These are phyloP conservation scores for Lentinus tigrinus DNA, from an alignment of 768 basidiomycete species.

Conservation along the genomic window DNA sequence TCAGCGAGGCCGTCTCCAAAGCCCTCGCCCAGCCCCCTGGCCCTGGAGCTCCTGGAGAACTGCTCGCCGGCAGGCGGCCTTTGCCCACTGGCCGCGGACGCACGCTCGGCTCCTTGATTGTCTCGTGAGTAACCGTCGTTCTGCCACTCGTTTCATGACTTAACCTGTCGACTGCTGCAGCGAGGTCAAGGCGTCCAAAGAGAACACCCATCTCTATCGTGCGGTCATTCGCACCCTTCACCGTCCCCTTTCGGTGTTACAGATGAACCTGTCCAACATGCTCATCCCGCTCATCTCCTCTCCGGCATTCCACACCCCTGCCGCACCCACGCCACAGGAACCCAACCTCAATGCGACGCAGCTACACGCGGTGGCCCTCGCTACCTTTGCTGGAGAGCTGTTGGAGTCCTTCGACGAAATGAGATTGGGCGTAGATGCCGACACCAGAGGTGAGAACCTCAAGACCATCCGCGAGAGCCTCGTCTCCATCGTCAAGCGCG, in stretches of 20 bases:
- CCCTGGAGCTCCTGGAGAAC: slow-evolving; percentile 48
- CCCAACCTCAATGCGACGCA: slow-evolving; percentile 61
- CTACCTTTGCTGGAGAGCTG: slow-evolving; percentile 71
- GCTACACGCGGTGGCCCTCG: slow-evolving; percentile 66
- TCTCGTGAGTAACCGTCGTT: slow-evolving; percentile 51
- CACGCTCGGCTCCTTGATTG: slow-evolving; percentile 64
- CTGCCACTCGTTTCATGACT: slow-evolving; percentile 14
- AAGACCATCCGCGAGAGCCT: slow-evolving; percentile 70
- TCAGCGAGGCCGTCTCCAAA: slow-evolving; percentile 80
- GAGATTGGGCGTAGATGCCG: slow-evolving; percentile 58
- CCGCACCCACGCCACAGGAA: slow-evolving; percentile 47
- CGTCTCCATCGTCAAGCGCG: slow-evolving; percentile 62
- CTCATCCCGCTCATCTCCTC: slow-evolving; percentile 68
- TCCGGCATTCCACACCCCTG: slow-evolving; percentile 52
- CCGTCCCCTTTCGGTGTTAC: slow-evolving; percentile 71
- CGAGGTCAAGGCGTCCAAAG: slow-evolving; percentile 64
- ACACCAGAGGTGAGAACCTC: slow-evolving; percentile 65
- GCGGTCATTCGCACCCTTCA: slow-evolving; percentile 75
- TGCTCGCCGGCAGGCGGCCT: slow-evolving; percentile 64
- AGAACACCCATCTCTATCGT: slow-evolving; percentile 62
- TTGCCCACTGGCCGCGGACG: slow-evolving; percentile 74
- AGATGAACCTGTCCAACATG: slow-evolving; percentile 66
- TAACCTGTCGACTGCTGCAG: slow-evolving; percentile 36
- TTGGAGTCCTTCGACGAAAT: slow-evolving; percentile 69
- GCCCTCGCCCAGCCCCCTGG: slow-evolving; percentile 66